A percentile compares a stretch with the other conserved stretches of the same genome.
Evolutionary conservation across 2,329 filamentous ascomycete genomes (phyloP).

Genomic region (Kalaharituber pfeilii): DNA sequence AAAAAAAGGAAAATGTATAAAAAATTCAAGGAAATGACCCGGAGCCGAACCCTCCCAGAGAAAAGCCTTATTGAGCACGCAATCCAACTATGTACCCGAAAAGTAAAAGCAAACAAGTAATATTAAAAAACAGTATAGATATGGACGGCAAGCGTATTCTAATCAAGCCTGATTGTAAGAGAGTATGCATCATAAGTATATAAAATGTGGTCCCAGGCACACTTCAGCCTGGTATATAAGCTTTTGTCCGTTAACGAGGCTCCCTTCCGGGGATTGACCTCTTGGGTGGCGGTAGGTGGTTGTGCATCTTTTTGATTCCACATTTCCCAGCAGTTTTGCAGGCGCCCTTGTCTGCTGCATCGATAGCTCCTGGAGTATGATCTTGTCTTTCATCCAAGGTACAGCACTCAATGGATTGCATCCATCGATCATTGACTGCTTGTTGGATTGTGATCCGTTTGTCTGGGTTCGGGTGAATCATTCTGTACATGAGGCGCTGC

Average conservation of each 20-base stretch:
- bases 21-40: too few species aligned
- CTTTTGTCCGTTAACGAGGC: too few species aligned
- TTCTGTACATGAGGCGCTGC: slow-evolving; percentile 54
- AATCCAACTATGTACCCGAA: background rate
- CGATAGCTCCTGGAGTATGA: slow-evolving; percentile 21
- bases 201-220: too few species aligned
- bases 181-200: too few species aligned
- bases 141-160: too few species aligned
- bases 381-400: slow-evolving; percentile 54
- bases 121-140: too few species aligned
- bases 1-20: slow-evolving; percentile 1
- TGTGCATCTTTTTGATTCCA: slow-evolving; percentile 21
- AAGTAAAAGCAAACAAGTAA: background rate
- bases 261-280: slow-evolving; percentile 16
- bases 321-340: slow-evolving; percentile 20
- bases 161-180: too few species aligned
- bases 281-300: slow-evolving; percentile 20
- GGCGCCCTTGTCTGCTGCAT: slow-evolving; percentile 18
- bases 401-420: slow-evolving; percentile 57
- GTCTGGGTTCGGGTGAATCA: slow-evolving; percentile 63
- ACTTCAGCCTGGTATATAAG: background rate
- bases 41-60: too few species aligned
- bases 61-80: too few species aligned
- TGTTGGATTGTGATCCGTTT: slow-evolving; percentile 53
- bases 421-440: slow-evolving; percentile 51